Evolutionary conservation across 2,329 filamentous ascomycete species (phyloP), one percentile per base, ranked within the genome.

Genomic region (Cercospora nicotianae): DNA sequence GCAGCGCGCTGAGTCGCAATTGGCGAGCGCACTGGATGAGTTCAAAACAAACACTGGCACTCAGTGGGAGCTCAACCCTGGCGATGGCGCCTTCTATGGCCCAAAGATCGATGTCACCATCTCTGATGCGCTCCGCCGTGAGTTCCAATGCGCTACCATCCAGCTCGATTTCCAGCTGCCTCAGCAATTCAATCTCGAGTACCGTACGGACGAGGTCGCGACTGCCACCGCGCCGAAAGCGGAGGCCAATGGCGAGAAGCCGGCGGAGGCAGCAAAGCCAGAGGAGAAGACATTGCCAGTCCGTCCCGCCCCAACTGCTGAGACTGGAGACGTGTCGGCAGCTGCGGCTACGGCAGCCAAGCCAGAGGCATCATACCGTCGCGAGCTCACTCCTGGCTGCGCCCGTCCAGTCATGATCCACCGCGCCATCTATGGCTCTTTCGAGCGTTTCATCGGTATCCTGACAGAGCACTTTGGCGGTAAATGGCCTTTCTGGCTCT

Each of bases 31-130:
- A 18, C 85, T 99, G 60, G 87, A 95, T 72, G 86, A 89, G 70
- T 98, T 97, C 80, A 86, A 87, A 66, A 81, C 81, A 20, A 79
- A 81, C 59, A 85, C 84, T 63, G 87, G 90, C 68, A 86, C 89
- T 36, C 84, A 89, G 71, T 99, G 95, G 95, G 91, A 92, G 79
- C 84, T 97, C 62, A 97, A 98, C 81, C 91, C 93, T 68, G 95
- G 94, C 66, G 95, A 99, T 75, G 95, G 95, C 77, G 95, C 95
- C 63, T 99, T 98, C 83, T 99, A 99, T 80, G 95, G 95, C 1
- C 95, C 95, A 62, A 99, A 99, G 87, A 97, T 98, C 75, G 95
- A 99, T 76, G 95, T 99, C 77, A 96, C 92, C 69, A 94, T 99
- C 76, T 90, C 89, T 62, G 94, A 97, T 80, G 92, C 92, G 57